These are phyloP conservation scores for bread wheat (Triticum aestivum) DNA, from an alignment of 176 grass and related monocot genomes.

Conservation along the genomic window DNA sequence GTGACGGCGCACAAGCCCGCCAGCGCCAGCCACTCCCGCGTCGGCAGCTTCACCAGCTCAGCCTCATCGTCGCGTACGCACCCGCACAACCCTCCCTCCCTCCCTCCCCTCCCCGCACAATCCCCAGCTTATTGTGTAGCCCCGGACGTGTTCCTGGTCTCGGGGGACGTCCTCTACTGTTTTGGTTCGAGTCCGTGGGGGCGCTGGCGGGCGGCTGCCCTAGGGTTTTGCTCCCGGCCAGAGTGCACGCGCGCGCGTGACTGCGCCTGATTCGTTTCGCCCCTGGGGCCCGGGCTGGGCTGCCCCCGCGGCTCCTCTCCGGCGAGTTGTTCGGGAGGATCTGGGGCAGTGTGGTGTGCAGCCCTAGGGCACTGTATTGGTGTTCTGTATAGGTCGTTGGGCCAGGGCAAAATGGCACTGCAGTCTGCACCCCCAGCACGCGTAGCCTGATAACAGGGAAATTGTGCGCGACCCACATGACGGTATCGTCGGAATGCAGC, in stretches of 20 bases:
- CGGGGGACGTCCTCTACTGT: background rate
- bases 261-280: background rate
- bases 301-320: background rate
- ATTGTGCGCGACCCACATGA: no score
- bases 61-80: conserved; percentile 72
- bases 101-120: background rate
- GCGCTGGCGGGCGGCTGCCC: no score
- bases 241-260: background rate
- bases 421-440: background rate
- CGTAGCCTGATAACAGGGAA: background rate
- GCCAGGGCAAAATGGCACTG: background rate
- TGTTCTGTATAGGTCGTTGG: background rate
- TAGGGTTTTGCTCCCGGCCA: background rate
- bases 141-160: background rate
- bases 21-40: conserved; percentile 77
- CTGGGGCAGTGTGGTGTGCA: background rate
- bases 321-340: background rate
- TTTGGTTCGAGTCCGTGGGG: conserved; percentile 7
- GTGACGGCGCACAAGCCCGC: conserved; percentile 87
- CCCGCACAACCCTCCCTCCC: background rate
- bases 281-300: background rate
- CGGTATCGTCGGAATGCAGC: no score
- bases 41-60: conserved; percentile 94
- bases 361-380: background rate
- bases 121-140: background rate